Evolutionary conservation across 176 grass and related monocot genomes (phyloP).

Genomic region (Musa acuminata): DNA sequence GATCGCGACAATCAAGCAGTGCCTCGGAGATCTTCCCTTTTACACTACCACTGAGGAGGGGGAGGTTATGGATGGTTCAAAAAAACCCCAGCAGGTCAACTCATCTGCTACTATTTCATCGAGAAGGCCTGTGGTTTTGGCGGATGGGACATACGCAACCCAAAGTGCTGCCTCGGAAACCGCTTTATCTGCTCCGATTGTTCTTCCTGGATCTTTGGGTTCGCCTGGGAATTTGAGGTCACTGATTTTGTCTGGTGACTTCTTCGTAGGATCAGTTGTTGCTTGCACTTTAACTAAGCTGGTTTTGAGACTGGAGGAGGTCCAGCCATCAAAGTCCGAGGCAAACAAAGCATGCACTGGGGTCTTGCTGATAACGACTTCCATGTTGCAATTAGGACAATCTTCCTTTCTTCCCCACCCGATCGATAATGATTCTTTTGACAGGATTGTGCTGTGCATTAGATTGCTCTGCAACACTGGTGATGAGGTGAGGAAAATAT

Average conservation of each 20-base stretch:
- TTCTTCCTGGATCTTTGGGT: constrained; percentile 14
- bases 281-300: constrained; percentile 8
- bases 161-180: constrained; percentile 17
- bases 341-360: constrained; percentile 14
- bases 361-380: constrained; percentile 9
- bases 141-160: constrained; percentile 13
- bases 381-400: constrained; percentile 16
- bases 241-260: constrained; percentile 5
- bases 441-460: constrained; percentile 13
- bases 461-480: constrained; percentile 18
- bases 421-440: constrained; percentile 18
- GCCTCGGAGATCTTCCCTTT: constrained; percentile 15
- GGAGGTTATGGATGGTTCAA: background rate
- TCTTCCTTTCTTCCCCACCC: constrained; percentile 17
- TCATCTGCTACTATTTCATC: constrained; percentile 11
- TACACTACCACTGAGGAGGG: constrained; percentile 13
- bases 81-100: background rate
- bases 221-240: constrained; percentile 6
- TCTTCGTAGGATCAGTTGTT: constrained; percentile 9
- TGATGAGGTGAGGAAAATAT: constrained; percentile 8
- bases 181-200: background rate
- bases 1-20: constrained; percentile 14
- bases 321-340: constrained; percentile 17
- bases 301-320: constrained; percentile 14
- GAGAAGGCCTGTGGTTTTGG: constrained; percentile 4